Base-by-base conservation (phyloP, 352 stramenopile species). In the Phytophthora boehmeriae region DNA sequence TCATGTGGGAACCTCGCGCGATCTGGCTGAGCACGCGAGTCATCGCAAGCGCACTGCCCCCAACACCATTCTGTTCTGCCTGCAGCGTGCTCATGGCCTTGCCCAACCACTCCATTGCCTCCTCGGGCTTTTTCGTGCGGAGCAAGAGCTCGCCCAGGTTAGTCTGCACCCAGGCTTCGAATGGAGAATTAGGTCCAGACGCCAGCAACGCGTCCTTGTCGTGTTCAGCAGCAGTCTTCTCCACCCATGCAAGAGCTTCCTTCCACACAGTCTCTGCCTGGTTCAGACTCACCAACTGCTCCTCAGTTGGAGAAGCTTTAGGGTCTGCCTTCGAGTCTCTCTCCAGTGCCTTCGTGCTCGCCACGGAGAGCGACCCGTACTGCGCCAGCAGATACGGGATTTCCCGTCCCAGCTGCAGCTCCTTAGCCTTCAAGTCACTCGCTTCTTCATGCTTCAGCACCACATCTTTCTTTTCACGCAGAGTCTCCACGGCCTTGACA, bases 331-430 rank as follows among this genome's bases (percentile, higher is more conserved):
- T 72, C 1, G 53, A 28, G 25, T 61, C 57, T 13, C 30, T 68
- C 22, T 66, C 34, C 17, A 90, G 53, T 17, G 68, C 63, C 10
- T 69, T 75, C 20, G 74, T 85, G 17, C 76, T 71, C 1, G 77
- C 75, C 10, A 89, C 66, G 8, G 68, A 85, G 39, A 92, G 59
- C 25, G 78, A 75, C 20, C 75, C 83, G 53, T 90, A 92, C 64
- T 92, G 80, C 2, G 80, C 80, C 49, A 90, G 66, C 28, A 92
- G 42, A 49, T 89, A 89, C 60, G 83, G 83, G 51, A 90, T 85
- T 45, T 92, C 80, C 1, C 77, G 78, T 52, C 75, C 78, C 32
- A 89, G 50, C 47, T 82, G 65, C 59, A 78, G 77, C 23, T 88
- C 73, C 6, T 78, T 75, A 0, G 73, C 75, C 35, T 72, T 69